Percentiles rank a stretch among this genome's conserved stretches.
Conservation (phyloP, 768 basidiomycete genomes). For the Suillus variegatus region DNA sequence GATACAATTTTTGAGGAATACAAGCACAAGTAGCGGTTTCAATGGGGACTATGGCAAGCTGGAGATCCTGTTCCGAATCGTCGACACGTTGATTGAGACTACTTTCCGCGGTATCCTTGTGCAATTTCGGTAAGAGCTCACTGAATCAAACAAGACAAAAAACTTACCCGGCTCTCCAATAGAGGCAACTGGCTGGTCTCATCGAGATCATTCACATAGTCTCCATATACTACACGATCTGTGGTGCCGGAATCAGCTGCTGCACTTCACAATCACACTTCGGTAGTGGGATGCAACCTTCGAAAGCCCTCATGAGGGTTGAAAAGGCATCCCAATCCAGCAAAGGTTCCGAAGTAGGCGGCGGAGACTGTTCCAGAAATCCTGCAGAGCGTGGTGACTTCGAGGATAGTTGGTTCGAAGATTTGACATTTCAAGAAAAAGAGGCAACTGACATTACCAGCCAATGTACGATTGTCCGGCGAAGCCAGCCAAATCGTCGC, state of each 20-base stretch:
- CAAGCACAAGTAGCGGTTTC: constrained; percentile 39
- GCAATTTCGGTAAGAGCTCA: not conserved
- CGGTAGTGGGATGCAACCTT: too few relatives aligned
- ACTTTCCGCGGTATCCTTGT: not conserved
- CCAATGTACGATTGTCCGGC: not conserved
- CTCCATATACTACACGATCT: not conserved
- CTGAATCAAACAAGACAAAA: not conserved
- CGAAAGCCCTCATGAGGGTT: not conserved
- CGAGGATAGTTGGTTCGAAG: not conserved
- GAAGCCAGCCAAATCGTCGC: not conserved
- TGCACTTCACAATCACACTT: not conserved
- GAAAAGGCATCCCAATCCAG: too few relatives aligned
- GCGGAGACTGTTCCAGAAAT: not conserved
- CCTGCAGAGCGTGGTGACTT: not conserved
- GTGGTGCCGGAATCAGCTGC: not conserved
- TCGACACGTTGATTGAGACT: not conserved
- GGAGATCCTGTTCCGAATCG: constrained; percentile 15
- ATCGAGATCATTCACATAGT: not conserved
- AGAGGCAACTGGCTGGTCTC: not conserved
- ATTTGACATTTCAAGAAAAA: not conserved
- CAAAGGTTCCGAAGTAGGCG: not conserved
- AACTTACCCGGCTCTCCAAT: not conserved
- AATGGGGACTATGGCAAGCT: constrained; percentile 23
- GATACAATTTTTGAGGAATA: constrained; percentile 68
- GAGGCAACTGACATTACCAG: not conserved